Conservation (phyloP, 75 land plant genomes). For the Larix kaempferi region DNA sequence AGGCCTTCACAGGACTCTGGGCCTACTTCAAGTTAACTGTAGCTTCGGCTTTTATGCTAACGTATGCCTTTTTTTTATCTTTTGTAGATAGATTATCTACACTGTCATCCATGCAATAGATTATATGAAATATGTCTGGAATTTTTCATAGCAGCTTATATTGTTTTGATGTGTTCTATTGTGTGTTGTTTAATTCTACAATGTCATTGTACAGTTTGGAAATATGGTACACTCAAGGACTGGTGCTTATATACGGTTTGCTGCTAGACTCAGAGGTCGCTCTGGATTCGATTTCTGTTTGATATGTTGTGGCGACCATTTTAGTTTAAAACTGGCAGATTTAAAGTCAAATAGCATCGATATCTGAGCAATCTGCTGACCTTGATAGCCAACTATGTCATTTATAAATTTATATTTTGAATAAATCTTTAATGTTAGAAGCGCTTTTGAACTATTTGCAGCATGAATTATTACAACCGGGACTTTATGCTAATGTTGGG, state of each 20-base stretch:
- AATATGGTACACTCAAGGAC: constrained; percentile 41
- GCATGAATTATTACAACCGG: constrained; percentile 33
- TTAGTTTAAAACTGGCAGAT: too few relatives aligned
- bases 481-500: constrained; percentile 35
- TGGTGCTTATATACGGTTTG: constrained; percentile 46
- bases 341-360: too few relatives aligned
- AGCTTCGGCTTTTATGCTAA: constrained; percentile 46
- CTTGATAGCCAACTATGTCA: too few relatives aligned
- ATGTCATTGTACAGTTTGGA: constrained; percentile 28
- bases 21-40: constrained; percentile 32
- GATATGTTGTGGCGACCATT: not conserved
- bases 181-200: not conserved
- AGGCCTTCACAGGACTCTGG: constrained; percentile 33
- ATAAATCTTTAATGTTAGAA: too few relatives aligned
- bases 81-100: too few relatives aligned
- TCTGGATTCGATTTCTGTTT: constrained; percentile 36
- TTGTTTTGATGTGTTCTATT: not conserved
- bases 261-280: constrained; percentile 36
- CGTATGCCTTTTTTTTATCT: too few relatives aligned
- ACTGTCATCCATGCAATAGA: too few relatives aligned
- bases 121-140: not conserved
- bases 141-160: not conserved
- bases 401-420: too few relatives aligned
- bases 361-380: too few relatives aligned
- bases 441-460: too few relatives aligned